Evolutionary conservation across 2,329 filamentous ascomycete species (phyloP).

Genomic region (Aspergillus amoenus): DNA sequence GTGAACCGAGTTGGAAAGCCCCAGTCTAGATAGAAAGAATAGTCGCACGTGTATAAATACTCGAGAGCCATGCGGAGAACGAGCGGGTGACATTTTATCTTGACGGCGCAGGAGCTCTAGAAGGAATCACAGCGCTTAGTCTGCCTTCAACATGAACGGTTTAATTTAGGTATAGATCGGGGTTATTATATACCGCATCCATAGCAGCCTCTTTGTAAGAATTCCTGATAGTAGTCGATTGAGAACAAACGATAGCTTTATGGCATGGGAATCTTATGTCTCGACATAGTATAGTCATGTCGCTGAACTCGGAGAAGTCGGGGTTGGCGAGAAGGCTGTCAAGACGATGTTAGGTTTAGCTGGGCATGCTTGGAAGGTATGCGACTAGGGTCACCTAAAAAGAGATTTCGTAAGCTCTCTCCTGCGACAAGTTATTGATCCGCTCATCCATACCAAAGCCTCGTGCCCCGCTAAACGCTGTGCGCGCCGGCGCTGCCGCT

Average conservation of each 20-base stretch:
- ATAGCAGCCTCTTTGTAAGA: not conserved
- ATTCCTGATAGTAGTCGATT: not conserved
- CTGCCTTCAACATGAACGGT: not conserved
- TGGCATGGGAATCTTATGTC: not conserved
- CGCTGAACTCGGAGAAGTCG: not conserved
- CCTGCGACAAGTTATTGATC: not conserved
- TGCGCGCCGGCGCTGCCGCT: not conserved
- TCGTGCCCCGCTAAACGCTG: not conserved
- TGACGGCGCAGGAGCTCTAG: not conserved
- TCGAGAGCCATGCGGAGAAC: slow-evolving; percentile 2
- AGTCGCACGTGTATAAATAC: slow-evolving; percentile 4
- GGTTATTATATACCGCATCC: not conserved
- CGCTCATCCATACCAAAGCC: not conserved
- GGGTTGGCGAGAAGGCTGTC: not conserved
- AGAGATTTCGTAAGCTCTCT: not conserved
- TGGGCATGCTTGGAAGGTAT: not conserved
- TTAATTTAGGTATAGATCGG: not conserved
- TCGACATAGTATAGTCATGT: slow-evolving; percentile 1
- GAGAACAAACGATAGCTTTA: slow-evolving; percentile 6
- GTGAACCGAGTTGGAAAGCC: not conserved
- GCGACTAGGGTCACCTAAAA: not conserved
- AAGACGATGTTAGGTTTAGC: not conserved
- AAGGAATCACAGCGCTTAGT: not conserved
- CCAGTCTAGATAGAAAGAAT: not conserved
- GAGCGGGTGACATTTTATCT: slow-evolving; percentile 3